These are phyloP conservation scores for Fusarium sp. DNA, from an alignment of 2,329 filamentous ascomycete genomes.

Conservation along the genomic window DNA sequence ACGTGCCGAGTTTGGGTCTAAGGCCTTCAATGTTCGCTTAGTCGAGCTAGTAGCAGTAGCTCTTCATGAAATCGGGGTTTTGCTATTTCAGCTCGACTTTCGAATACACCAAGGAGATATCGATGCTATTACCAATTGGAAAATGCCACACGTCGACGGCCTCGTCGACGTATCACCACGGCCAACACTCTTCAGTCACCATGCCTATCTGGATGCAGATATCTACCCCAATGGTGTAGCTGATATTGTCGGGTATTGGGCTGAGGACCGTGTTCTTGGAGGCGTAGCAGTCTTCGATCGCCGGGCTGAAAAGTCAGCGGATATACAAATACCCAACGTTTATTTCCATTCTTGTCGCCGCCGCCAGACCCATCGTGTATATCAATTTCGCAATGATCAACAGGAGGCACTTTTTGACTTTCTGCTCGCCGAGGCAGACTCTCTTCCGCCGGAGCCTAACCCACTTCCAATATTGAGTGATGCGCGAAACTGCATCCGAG, in stretches of 20 bases:
- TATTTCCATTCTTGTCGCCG: slow-evolving; percentile 24
- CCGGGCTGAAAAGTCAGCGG: neutral
- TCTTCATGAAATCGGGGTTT: slow-evolving; percentile 15
- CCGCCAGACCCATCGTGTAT: slow-evolving; percentile 17
- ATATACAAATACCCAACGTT: neutral
- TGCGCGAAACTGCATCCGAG: slow-evolving; percentile 5
- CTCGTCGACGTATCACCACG: neutral
- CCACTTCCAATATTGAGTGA: slow-evolving; percentile 18
- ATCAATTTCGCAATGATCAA: slow-evolving; percentile 25
- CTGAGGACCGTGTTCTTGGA: slow-evolving; percentile 28
- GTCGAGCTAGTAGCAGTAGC: slow-evolving; percentile 6
- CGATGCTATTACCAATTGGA: slow-evolving; percentile 12
- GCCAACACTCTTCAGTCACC: slow-evolving; percentile 20
- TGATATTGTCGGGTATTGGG: slow-evolving; percentile 27
- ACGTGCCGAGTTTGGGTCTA: neutral
- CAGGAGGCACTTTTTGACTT: slow-evolving; percentile 19
- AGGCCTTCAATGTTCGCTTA: slow-evolving; percentile 7
- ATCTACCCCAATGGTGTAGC: slow-evolving; percentile 20
- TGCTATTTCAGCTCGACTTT: slow-evolving; percentile 13
- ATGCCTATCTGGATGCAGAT: slow-evolving; percentile 12
- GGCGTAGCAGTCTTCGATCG: slow-evolving; percentile 25
- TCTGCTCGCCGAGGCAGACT: slow-evolving; percentile 5
- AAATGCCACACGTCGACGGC: neutral
- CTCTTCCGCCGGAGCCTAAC: neutral
- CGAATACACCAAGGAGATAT: slow-evolving; percentile 10